Conservation (phyloP, 306 rosid genomes). For the Prinsepia uniflora region DNA sequence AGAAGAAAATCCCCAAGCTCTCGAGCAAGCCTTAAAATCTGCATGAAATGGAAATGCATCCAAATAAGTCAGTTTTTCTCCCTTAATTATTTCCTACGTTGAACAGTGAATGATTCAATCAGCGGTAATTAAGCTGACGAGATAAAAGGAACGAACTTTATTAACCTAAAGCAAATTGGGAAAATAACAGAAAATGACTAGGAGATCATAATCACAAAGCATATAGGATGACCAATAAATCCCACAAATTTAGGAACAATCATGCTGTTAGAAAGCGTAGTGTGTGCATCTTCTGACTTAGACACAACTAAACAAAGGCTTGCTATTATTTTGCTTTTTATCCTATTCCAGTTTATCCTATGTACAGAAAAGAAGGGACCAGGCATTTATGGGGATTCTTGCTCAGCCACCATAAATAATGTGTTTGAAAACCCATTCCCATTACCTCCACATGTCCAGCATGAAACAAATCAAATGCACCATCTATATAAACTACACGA, state of each 20-base stretch:
- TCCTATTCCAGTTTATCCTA: neutral
- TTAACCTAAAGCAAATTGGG: neutral
- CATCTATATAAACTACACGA: conserved; percentile 51
- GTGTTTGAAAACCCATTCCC: conserved; percentile 1
- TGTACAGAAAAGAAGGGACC: neutral
- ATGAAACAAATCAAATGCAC: conserved; percentile 63
- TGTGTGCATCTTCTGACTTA: neutral
- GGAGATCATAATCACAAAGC: neutral
- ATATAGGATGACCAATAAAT: neutral
- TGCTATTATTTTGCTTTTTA: neutral
- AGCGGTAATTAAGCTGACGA: neutral
- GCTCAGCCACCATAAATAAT: neutral
- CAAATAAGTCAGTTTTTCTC: neutral
- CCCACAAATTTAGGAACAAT: neutral
- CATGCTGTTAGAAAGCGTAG: neutral
- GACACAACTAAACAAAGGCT: neutral
- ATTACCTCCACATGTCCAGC: conserved; percentile 65
- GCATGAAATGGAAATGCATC: conserved; percentile 8
- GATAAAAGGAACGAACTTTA: neutral
- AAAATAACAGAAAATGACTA: neutral
- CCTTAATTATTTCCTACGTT: neutral
- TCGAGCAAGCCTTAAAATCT: conserved; percentile 91
- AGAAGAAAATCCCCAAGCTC: conserved; percentile 91
- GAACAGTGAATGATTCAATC: neutral
- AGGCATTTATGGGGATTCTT: neutral